phyloP scores from a whole-genome alignment of 2,329 filamentous ascomycete species.

The Aspergillus sp. region DNA sequence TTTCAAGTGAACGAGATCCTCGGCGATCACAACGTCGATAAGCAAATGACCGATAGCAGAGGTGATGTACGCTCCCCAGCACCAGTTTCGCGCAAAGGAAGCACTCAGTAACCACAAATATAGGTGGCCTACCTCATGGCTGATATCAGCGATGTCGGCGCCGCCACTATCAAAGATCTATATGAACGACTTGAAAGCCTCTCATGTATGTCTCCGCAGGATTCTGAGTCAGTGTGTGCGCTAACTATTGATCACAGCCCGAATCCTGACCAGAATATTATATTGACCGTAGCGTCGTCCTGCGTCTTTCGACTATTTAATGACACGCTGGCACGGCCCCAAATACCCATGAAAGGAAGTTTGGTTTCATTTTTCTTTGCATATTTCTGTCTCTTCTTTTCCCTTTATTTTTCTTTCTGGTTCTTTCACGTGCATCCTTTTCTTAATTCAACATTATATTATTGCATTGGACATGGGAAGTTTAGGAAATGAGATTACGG shows the following conservation, averaged over 20 bases:
- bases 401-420: too few relatives aligned
- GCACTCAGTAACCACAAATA: slow-evolving; percentile 7
- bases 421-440: too few relatives aligned
- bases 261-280: slow-evolving; percentile 40
- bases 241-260: slow-evolving; percentile 24
- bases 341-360: too few relatives aligned
- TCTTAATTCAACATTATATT: too few relatives aligned
- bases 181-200: slow-evolving; percentile 74
- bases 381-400: neutral
- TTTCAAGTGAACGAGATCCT: slow-evolving; percentile 79
- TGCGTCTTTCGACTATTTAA: too few relatives aligned
- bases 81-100: neutral
- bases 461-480: neutral
- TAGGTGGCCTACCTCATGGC: slow-evolving; percentile 93
- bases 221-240: neutral
- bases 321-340: too few relatives aligned
- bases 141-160: slow-evolving; percentile 81
- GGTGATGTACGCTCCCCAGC: slow-evolving; percentile 57
- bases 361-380: neutral
- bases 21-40: slow-evolving; percentile 93
- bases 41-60: slow-evolving; percentile 94
- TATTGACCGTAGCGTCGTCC: slow-evolving; percentile 21
- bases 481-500: neutral
- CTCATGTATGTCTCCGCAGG: slow-evolving; percentile 53
- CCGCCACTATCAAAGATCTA: slow-evolving; percentile 74